A percentile compares a stretch with the other conserved stretches of the same genome.
phyloP scores from a whole-genome alignment of 164 flowering plant species.

The Nymphaea thermarum region DNA sequence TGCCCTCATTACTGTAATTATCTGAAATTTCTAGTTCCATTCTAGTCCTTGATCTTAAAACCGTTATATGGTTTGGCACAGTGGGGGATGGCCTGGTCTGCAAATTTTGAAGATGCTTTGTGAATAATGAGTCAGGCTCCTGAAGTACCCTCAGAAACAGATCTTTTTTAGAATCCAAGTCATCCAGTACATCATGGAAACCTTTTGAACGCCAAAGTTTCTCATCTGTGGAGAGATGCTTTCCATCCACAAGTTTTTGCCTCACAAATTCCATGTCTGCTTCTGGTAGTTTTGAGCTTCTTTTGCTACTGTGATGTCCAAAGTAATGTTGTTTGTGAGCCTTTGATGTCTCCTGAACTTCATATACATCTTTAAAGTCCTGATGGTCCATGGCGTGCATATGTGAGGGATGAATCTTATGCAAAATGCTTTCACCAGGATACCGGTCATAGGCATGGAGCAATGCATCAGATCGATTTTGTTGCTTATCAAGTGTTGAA shows the following conservation, averaged over 20 bases:
- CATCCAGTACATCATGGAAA: constrained; percentile 51
- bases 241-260: constrained; percentile 53
- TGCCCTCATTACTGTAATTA: constrained; percentile 10
- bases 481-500: constrained; percentile 14
- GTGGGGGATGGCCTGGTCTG: constrained; percentile 19
- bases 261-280: constrained; percentile 36
- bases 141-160: constrained; percentile 53
- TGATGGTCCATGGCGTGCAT: constrained; percentile 36
- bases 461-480: constrained; percentile 4
- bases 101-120: constrained; percentile 52
- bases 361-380: constrained; percentile 84
- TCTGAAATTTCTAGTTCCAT: background rate
- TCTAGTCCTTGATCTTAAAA: constrained; percentile 18
- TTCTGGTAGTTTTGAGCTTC: constrained; percentile 18
- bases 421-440: constrained; percentile 2
- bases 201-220: constrained; percentile 49
- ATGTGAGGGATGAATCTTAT: constrained; percentile 24
- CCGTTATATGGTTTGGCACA: constrained; percentile 18
- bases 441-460: background rate
- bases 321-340: constrained; percentile 9
- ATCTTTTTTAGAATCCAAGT: constrained; percentile 52
- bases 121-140: constrained; percentile 66
- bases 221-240: constrained; percentile 47
- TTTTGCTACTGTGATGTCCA: constrained; percentile 6
- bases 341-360: constrained; percentile 39